Evolutionary conservation across 257 asterid species (phyloP).

Genomic region (Fraxinus cuspidata): DNA sequence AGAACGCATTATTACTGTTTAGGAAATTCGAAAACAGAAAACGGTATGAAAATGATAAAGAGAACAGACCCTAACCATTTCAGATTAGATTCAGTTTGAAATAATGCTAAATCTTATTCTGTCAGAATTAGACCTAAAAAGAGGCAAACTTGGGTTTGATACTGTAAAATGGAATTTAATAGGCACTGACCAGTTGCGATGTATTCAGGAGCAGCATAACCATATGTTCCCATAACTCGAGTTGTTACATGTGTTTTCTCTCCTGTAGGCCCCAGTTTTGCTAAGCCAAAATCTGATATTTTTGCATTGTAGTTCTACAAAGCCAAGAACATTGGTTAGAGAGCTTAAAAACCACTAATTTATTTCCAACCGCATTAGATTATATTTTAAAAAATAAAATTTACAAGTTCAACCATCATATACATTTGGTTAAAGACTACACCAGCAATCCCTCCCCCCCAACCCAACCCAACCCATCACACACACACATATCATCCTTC

Average conservation of each 20-base stretch:
- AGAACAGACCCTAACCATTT: no score
- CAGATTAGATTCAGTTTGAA: neutral
- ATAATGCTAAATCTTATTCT: neutral
- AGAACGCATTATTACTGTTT: no score
- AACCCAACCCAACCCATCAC: neutral
- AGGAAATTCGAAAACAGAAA: no score
- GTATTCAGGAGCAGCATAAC: conserved; percentile 69
- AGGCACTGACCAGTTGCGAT: conserved; percentile 47
- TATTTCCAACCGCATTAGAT: neutral
- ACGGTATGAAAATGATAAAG: no score
- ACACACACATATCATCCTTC: neutral
- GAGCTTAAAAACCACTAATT: neutral
- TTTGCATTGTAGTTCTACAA: conserved; percentile 55
- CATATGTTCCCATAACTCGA: conserved; percentile 55
- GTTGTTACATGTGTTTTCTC: conserved; percentile 62
- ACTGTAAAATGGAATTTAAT: neutral
- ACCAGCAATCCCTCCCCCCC: neutral
- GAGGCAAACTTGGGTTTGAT: neutral
- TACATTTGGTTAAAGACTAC: neutral
- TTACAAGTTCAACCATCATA: neutral
- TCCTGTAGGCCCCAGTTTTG: conserved; percentile 55
- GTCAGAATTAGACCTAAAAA: neutral
- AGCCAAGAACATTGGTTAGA: conserved; percentile 18
- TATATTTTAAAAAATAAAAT: neutral
- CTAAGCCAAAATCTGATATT: conserved; percentile 61